Conservation (phyloP, 257 asterid genomes). For the Haberlea rhodopensis region DNA sequence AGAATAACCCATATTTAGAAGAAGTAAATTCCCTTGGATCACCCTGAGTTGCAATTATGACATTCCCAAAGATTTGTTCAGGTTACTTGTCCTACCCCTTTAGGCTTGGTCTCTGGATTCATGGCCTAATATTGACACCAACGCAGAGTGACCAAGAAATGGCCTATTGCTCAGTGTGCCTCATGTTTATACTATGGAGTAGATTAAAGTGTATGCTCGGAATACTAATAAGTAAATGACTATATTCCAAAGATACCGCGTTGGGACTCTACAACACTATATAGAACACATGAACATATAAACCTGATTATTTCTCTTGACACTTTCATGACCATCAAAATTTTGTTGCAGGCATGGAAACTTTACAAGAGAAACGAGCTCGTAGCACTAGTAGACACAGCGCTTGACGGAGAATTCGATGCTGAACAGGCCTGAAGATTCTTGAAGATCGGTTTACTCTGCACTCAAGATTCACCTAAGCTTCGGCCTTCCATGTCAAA, state of each 20-base stretch:
- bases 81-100: not conserved
- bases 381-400: slow-evolving; percentile 59
- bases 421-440: slow-evolving; percentile 77
- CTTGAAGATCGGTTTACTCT: slow-evolving; percentile 81
- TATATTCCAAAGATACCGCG: too few species aligned
- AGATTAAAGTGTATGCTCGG: too few species aligned
- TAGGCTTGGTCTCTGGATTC: not conserved
- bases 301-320: not conserved
- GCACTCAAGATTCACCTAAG: slow-evolving; percentile 85
- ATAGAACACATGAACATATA: not conserved
- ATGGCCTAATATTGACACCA: not conserved
- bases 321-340: not conserved
- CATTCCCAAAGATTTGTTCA: not conserved
- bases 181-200: too few species aligned
- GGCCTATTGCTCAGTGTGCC: too few species aligned
- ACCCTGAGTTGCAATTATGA: not conserved
- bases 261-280: too few species aligned
- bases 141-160: too few species aligned
- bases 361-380: slow-evolving; percentile 53
- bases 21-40: not conserved
- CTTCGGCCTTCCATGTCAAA: slow-evolving; percentile 94
- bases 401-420: slow-evolving; percentile 67
- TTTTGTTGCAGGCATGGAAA: slow-evolving; percentile 12
- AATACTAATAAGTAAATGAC: too few species aligned
- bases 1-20: not conserved